phyloP scores from a whole-genome alignment of 768 basidiomycete species.

The Tubosaeta brunneosetosa region DNA sequence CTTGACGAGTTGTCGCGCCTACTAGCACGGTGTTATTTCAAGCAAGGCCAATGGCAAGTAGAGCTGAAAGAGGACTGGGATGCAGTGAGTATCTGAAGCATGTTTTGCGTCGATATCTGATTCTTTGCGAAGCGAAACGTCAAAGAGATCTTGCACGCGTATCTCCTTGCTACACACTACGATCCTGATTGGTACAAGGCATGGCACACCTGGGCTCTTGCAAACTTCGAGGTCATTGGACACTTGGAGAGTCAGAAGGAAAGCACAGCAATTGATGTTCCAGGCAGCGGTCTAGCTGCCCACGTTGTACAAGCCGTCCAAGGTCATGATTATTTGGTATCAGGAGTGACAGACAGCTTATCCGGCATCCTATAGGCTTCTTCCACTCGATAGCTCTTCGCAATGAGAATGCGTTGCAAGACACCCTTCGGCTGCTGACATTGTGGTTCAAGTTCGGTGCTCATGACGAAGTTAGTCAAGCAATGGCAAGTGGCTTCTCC shows the following conservation, averaged over 20 bases:
- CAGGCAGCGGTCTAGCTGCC: constrained; percentile 59
- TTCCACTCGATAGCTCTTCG: constrained; percentile 91
- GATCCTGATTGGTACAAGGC: constrained; percentile 99
- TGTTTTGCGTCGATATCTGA: constrained; percentile 8
- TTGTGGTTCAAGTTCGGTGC: constrained; percentile 98
- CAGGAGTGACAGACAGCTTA: constrained; percentile 10
- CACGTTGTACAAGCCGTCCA: constrained; percentile 93
- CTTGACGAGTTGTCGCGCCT: constrained; percentile 72
- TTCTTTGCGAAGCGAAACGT: constrained; percentile 58
- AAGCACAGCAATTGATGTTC: constrained; percentile 51
- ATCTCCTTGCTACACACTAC: constrained; percentile 82
- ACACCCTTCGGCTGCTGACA: constrained; percentile 87
- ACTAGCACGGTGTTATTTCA: constrained; percentile 95
- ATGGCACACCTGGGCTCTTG: constrained; percentile 98
- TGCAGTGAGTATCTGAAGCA: constrained; percentile 44
- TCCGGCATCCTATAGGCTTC: constrained; percentile 55
- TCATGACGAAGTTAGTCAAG: constrained; percentile 82
- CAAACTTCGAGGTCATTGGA: constrained; percentile 90
- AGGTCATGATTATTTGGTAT: constrained; percentile 41
- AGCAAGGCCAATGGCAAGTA: constrained; percentile 92
- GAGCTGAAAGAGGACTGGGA: constrained; percentile 78
- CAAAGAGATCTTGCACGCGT: constrained; percentile 78
- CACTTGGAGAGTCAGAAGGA: constrained; percentile 68
- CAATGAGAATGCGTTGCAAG: constrained; percentile 88
- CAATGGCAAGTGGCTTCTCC: constrained; percentile 82